These are phyloP conservation scores for Colletotrichum navitas DNA, from an alignment of 2,329 filamentous ascomycete genomes.

Conservation along the genomic window DNA sequence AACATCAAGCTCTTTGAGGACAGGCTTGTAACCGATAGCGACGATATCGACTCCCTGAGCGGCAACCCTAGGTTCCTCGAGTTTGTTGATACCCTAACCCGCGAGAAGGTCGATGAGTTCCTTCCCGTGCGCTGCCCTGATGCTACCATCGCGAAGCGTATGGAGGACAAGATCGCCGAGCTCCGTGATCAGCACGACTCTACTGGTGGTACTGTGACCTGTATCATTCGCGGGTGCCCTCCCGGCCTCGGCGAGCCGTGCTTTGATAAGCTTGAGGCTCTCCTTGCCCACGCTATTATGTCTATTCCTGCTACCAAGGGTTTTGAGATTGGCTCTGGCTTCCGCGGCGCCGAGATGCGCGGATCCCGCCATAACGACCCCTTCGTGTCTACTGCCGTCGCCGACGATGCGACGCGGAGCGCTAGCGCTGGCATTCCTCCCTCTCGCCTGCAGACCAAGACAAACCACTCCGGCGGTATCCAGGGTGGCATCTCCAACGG, in stretches of 20 bases:
- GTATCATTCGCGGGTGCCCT: conserved; percentile 88
- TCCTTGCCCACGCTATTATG: conserved; percentile 92
- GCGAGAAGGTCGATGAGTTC: conserved; percentile 84
- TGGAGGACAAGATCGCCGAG: conserved; percentile 83
- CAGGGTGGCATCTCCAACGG: conserved; percentile 96
- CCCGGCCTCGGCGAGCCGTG: conserved; percentile 90
- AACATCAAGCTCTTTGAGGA: conserved; percentile 75
- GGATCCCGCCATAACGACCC: conserved; percentile 93
- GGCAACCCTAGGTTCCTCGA: conserved; percentile 83
- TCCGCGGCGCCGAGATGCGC: conserved; percentile 85
- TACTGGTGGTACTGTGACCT: conserved; percentile 97
- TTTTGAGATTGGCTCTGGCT: conserved; percentile 95
- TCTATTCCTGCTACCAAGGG: conserved; percentile 95
- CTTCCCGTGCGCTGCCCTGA: conserved; percentile 89
- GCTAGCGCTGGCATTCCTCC: no score
- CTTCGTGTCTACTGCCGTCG: conserved; percentile 78
- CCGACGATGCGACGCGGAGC: conserved; percentile 76
- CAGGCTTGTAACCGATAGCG: no score
- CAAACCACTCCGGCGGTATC: conserved; percentile 94
- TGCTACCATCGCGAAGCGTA: conserved; percentile 69
- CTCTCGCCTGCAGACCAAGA: conserved; percentile 94
- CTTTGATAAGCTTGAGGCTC: conserved; percentile 96
- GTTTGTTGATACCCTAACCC: conserved; percentile 78
- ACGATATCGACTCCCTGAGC: conserved; percentile 65
- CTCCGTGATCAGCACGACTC: conserved; percentile 85